These are phyloP conservation scores for Trichoderma atroviride DNA, from an alignment of 2,329 filamentous ascomycete species.

Conservation along the genomic window DNA sequence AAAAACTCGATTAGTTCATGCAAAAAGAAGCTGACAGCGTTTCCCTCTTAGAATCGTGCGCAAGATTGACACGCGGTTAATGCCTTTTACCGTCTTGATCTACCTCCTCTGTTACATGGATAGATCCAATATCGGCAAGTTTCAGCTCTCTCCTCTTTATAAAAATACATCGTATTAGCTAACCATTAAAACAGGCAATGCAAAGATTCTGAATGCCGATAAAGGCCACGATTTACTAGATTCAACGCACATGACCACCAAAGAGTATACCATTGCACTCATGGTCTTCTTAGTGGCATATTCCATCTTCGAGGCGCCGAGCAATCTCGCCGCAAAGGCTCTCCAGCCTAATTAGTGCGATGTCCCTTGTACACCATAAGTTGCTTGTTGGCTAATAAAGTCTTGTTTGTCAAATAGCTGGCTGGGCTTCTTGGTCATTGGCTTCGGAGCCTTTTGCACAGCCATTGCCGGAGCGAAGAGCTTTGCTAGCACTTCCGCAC, in stretches of 20 bases:
- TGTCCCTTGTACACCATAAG: fast-evolving
- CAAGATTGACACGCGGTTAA: conserved; percentile 1
- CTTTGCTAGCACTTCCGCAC: conserved; percentile 1
- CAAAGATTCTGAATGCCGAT: conserved; percentile 4
- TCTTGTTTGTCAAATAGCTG: background rate
- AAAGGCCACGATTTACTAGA: background rate
- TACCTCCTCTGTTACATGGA: conserved; percentile 11
- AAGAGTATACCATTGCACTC: conserved; percentile 2
- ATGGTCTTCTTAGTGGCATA: conserved; percentile 8
- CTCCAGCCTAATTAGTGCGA: background rate
- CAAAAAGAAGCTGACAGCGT: background rate
- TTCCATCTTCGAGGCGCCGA: conserved; percentile 7
- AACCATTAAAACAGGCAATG: background rate
- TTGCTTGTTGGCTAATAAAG: background rate
- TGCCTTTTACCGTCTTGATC: conserved; percentile 12
- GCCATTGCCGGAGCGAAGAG: conserved; percentile 6
- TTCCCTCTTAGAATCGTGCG: background rate
- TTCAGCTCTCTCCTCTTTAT: no score
- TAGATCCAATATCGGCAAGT: conserved; percentile 9
- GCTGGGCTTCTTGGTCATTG: conserved; percentile 12
- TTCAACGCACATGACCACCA: background rate
- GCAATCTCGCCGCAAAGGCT: conserved; percentile 12
- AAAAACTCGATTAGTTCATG: no score
- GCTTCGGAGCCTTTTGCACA: conserved; percentile 11
- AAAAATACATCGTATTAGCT: background rate